Evolutionary conservation across 768 basidiomycete species (phyloP).

Genomic region (Rhizopogon rudus): DNA sequence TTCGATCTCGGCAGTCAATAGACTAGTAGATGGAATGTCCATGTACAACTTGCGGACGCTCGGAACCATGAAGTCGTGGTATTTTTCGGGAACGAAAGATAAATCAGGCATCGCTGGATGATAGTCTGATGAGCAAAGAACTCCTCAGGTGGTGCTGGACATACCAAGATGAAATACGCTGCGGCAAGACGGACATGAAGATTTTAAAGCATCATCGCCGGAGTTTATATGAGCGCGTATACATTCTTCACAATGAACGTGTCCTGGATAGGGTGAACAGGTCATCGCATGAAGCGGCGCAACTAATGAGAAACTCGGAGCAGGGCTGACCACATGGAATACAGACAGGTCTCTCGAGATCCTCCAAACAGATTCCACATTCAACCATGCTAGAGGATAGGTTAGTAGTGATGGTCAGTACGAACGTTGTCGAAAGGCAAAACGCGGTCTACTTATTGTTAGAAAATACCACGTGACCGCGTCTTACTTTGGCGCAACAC

Average conservation of each 20-base stretch:
- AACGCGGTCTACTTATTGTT: not conserved
- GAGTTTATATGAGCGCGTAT: slow-evolving; percentile 32
- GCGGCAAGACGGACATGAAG: slow-evolving; percentile 60
- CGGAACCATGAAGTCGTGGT: slow-evolving; percentile 54
- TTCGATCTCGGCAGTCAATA: slow-evolving; percentile 28
- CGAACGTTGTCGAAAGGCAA: not conserved
- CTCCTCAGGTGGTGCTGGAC: slow-evolving; percentile 4
- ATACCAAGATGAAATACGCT: slow-evolving; percentile 51
- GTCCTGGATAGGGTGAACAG: slow-evolving; percentile 36
- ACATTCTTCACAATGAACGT: slow-evolving; percentile 62
- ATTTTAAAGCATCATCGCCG: slow-evolving; percentile 27
- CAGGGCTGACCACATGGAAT: slow-evolving; percentile 56
- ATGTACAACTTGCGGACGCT: slow-evolving; percentile 53
- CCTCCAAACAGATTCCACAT: slow-evolving; percentile 60
- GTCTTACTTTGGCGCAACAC: slow-evolving; percentile 3
- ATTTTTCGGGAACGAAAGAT: slow-evolving; percentile 46
- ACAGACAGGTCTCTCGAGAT: slow-evolving; percentile 48
- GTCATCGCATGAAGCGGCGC: not conserved
- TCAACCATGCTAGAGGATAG: slow-evolving; percentile 34
- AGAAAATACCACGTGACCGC: slow-evolving; percentile 22
- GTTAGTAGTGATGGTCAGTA: not conserved
- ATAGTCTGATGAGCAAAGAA: not conserved
- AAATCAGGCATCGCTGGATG: slow-evolving; percentile 42
- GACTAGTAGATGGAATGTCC: slow-evolving; percentile 29
- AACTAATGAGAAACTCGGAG: not conserved